These are phyloP conservation scores for Sporothrix curviconia DNA, from an alignment of 2,329 filamentous ascomycete genomes.

Conservation along the genomic window DNA sequence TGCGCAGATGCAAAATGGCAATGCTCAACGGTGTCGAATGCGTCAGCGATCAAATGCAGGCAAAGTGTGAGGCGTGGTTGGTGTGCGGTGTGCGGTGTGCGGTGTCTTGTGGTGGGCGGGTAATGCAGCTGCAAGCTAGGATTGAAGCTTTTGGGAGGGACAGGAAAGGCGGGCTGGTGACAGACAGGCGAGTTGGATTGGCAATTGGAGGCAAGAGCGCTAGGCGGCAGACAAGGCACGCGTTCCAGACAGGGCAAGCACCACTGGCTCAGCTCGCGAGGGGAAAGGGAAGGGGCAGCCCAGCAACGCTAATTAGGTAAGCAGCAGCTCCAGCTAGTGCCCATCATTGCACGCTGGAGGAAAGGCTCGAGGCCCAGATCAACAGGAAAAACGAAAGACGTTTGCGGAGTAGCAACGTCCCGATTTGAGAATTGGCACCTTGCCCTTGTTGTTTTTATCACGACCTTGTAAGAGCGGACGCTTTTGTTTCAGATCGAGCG, in stretches of 20 bases:
- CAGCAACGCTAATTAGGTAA: conserved; percentile 6
- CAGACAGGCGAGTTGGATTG: conserved; percentile 4
- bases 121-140: not conserved
- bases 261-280: not conserved
- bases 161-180: not conserved
- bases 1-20: no score
- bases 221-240: conserved; percentile 21
- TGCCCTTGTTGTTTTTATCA: no score
- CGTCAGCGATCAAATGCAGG: no score
- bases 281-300: no score
- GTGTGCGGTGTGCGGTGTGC: not conserved
- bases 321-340: conserved; percentile 6
- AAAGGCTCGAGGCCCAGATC: no score
- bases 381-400: no score
- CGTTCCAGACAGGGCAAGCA: conserved; percentile 14
- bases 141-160: conserved; percentile 7
- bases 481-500: not conserved
- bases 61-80: not conserved
- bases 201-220: conserved; percentile 10
- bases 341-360: no score
- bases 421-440: no score
- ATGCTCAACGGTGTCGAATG: no score
- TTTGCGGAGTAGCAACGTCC: no score
- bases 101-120: no score
- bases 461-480: no score